Percentiles rank a stretch among this genome's conserved stretches.
Evolutionary conservation across 2,329 filamentous ascomycete genomes (phyloP).

Genomic region (Talaromyces sp.): DNA sequence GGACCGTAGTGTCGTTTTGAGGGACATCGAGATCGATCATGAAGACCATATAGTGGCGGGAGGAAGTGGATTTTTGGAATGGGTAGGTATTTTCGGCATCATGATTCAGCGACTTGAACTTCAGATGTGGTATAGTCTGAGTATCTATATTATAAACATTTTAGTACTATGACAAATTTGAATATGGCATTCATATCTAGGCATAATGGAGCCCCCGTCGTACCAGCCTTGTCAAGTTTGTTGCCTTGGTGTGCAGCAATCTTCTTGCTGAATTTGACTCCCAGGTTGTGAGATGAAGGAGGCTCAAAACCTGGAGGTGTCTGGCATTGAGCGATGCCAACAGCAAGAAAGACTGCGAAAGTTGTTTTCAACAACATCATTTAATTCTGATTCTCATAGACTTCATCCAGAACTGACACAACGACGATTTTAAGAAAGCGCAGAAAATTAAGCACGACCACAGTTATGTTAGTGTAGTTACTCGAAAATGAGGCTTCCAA

Average conservation of each 20-base stretch:
- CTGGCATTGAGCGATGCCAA: slow-evolving; percentile 5
- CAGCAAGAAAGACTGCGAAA: not conserved
- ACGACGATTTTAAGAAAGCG: not conserved
- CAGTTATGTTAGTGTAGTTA: not conserved
- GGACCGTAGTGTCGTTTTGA: slow-evolving; percentile 12
- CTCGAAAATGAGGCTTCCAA: not conserved
- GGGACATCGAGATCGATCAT: slow-evolving; percentile 20
- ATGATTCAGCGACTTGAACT: not conserved
- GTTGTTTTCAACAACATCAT: slow-evolving; percentile 3
- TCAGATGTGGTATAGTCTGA: not conserved
- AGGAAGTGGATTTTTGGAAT: not conserved
- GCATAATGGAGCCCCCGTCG: not conserved
- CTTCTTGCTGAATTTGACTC: slow-evolving; percentile 11
- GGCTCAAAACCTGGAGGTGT: slow-evolving; percentile 19
- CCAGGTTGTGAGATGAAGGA: slow-evolving; percentile 6
- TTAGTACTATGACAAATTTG: not conserved
- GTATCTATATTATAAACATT: slow-evolving; percentile 4
- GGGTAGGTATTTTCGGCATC: not conserved
- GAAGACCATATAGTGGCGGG: slow-evolving; percentile 12
- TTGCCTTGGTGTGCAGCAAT: not conserved
- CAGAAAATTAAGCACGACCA: not conserved
- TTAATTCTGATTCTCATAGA: not conserved
- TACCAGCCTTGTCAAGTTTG: slow-evolving; percentile 12
- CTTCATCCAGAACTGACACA: not conserved
- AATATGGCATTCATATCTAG: no score